Evolutionary conservation across 176 grass and related monocot genomes (phyloP).

Genomic region (Saccharum officinarum): DNA sequence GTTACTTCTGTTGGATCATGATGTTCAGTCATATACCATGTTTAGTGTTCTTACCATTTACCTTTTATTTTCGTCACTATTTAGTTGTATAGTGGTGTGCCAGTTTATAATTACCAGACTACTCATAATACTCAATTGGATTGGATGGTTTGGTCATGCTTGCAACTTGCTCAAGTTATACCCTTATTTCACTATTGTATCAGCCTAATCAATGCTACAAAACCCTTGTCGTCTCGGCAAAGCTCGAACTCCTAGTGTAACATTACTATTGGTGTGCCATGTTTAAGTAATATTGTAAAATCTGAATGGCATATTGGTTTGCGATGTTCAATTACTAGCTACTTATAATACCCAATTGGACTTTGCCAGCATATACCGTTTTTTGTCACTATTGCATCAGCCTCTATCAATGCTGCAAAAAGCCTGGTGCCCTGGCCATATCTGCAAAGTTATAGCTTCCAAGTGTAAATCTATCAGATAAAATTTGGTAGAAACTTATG

Average conservation of each 20-base stretch:
- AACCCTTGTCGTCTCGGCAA: neutral
- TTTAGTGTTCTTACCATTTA: neutral
- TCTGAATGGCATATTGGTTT: neutral
- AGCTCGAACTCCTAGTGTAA: neutral
- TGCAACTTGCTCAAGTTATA: neutral
- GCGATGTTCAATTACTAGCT: neutral
- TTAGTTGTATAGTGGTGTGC: no score
- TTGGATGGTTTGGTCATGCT: neutral
- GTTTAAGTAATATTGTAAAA: neutral
- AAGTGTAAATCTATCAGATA: neutral
- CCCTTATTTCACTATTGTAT: neutral
- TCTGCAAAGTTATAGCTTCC: neutral
- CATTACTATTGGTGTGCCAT: neutral
- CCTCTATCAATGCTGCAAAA: slow-evolving; percentile 2
- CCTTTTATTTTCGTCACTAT: neutral
- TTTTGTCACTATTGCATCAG: neutral
- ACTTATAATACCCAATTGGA: neutral
- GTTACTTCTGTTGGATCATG: neutral
- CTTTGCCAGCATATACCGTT: neutral
- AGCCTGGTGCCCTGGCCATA: neutral
- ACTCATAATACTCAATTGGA: neutral
- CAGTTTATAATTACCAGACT: no score
- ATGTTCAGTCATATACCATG: neutral
- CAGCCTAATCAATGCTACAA: neutral
- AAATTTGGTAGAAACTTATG: slow-evolving; percentile 12